These are phyloP conservation scores for Sequoiadendron giganteum DNA, from an alignment of 75 land plant genomes.

Conservation along the genomic window DNA sequence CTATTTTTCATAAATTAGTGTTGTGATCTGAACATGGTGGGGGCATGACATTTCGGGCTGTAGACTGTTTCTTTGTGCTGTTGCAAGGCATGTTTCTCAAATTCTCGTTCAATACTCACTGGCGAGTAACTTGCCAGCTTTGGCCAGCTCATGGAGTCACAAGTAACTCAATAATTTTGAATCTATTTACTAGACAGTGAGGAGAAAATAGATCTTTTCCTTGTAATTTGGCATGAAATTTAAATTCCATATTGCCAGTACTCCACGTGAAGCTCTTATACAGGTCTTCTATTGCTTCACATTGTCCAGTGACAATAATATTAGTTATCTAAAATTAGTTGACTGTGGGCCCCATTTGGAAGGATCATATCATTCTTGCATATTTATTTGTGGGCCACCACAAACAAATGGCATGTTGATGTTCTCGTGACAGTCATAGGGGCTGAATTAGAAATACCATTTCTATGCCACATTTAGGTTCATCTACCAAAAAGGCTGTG, in stretches of 20 bases:
- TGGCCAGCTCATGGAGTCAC: too few relatives aligned
- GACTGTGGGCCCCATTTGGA: background rate
- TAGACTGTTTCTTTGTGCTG: too few relatives aligned
- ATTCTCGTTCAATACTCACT: too few relatives aligned
- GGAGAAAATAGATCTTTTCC: background rate
- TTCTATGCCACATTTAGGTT: background rate
- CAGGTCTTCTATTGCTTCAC: background rate
- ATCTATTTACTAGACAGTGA: too few relatives aligned
- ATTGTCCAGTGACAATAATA: background rate
- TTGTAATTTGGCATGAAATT: background rate
- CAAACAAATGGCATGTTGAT: background rate
- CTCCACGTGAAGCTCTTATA: background rate
- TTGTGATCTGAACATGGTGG: too few relatives aligned
- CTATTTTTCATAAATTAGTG: too few relatives aligned
- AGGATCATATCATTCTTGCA: background rate
- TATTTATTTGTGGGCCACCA: background rate
- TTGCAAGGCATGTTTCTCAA: too few relatives aligned
- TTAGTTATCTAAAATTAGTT: background rate
- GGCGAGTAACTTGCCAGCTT: too few relatives aligned
- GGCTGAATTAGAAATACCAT: background rate
- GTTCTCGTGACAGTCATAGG: background rate
- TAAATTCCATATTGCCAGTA: background rate
- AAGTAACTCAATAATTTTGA: too few relatives aligned
- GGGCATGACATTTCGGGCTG: too few relatives aligned
- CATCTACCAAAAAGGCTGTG: background rate